Evolutionary conservation across 176 grass and related monocot species (phyloP).

Genomic region (Rhynchospora breviuscula): DNA sequence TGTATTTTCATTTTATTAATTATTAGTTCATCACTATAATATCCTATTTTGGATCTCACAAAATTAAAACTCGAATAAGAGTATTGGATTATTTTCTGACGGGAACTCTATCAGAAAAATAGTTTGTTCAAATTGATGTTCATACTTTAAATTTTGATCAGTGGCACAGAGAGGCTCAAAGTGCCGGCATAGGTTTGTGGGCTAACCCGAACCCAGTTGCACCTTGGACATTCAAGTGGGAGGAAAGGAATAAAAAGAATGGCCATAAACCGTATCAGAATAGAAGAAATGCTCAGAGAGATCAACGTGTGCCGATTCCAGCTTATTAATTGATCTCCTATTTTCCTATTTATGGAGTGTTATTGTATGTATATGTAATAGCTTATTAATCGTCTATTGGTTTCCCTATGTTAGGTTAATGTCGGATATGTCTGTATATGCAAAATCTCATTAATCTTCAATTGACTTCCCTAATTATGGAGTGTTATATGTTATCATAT

Average conservation of each 20-base stretch:
- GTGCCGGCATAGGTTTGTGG: constrained; percentile 19
- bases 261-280: neutral
- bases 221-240: constrained; percentile 8
- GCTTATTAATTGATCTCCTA: neutral
- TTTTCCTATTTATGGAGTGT: no score
- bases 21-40: neutral
- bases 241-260: neutral
- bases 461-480: neutral
- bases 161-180: constrained; percentile 21
- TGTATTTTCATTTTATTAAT: neutral
- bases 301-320: constrained; percentile 4
- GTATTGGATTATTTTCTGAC: neutral
- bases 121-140: neutral
- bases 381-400: neutral
- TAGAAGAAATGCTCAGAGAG: constrained; percentile 8
- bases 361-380: neutral
- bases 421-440: neutral
- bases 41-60: neutral
- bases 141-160: neutral
- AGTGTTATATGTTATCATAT: neutral
- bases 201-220: constrained; percentile 7
- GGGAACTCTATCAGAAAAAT: neutral
- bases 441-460: neutral
- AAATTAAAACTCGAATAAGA: neutral
- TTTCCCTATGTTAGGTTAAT: neutral